These are phyloP conservation scores for Cytospora schulzeri DNA, from an alignment of 2,329 filamentous ascomycete genomes.

Conservation along the genomic window DNA sequence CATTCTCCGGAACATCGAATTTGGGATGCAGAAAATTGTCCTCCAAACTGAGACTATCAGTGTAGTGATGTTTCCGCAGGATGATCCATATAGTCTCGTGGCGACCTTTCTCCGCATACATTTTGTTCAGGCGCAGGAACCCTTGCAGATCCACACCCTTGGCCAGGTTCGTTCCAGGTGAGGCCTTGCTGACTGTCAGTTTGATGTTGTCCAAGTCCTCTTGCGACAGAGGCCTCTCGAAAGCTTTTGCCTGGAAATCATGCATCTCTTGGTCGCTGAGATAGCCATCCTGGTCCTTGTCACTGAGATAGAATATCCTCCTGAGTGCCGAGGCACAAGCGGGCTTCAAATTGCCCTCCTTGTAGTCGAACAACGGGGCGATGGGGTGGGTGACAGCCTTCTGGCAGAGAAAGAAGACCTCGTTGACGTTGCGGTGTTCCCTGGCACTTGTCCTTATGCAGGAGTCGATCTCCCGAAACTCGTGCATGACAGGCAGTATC, in stretches of 20 bases:
- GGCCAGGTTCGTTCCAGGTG: constrained; percentile 63
- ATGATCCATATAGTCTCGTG: constrained; percentile 99
- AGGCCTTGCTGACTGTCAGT: constrained; percentile 72
- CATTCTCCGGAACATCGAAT: constrained; percentile 89
- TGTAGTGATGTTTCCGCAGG: constrained; percentile 91
- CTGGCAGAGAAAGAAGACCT: constrained; percentile 96
- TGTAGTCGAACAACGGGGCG: constrained; percentile 93
- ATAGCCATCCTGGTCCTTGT: constrained; percentile 93
- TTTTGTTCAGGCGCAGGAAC: constrained; percentile 89
- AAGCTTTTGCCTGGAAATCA: constrained; percentile 88
- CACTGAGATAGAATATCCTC: constrained; percentile 92
- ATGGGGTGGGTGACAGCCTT: constrained; percentile 98
- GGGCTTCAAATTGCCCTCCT: constrained; percentile 85
- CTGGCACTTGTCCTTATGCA: constrained; percentile 93
- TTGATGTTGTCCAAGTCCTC: constrained; percentile 93
- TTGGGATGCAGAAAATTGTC: constrained; percentile 91
- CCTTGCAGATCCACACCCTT: constrained; percentile 79
- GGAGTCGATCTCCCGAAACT: constrained; percentile 98
- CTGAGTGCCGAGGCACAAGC: constrained; percentile 83
- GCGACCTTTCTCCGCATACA: constrained; percentile 95
- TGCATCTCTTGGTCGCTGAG: constrained; percentile 89
- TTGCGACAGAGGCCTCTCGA: constrained; percentile 79
- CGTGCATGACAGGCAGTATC: constrained; percentile 96
- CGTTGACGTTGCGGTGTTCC: constrained; percentile 91
- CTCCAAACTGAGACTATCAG: constrained; percentile 88